Evolutionary conservation across 441 rosid species (phyloP).

Genomic region (Hypseocharis bilobata): DNA sequence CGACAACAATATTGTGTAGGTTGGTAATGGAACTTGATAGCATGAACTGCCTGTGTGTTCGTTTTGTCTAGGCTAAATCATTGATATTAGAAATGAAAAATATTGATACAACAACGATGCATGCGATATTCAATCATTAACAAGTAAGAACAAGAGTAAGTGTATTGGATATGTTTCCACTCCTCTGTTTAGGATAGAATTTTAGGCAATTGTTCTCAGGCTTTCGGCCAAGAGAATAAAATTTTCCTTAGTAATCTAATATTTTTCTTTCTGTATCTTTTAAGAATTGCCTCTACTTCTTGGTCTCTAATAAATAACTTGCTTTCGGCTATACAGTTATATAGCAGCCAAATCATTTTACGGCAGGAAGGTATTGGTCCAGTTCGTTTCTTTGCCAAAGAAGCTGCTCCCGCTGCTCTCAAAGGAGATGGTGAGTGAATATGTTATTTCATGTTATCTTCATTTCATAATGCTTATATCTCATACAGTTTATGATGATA

Average conservation of each 20-base stretch:
- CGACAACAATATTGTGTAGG: not conserved
- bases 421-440: constrained; percentile 80
- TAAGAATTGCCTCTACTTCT: not conserved
- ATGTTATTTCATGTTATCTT: not conserved
- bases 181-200: not conserved
- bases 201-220: not conserved
- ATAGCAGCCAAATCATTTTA: constrained; percentile 36
- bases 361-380: constrained; percentile 46
- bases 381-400: constrained; percentile 63
- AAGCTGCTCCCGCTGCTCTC: constrained; percentile 50
- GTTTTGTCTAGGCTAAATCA: not conserved
- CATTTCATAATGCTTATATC: constrained; percentile 2
- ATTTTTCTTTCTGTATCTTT: not conserved
- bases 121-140: too few relatives aligned
- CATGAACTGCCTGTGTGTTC: not conserved
- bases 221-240: not conserved
- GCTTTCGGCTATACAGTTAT: constrained; percentile 37
- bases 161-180: too few relatives aligned
- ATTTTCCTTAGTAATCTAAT: not conserved
- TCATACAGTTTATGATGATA: not conserved
- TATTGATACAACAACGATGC: too few relatives aligned
- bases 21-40: not conserved
- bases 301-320: not conserved
- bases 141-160: too few relatives aligned
- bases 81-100: too few relatives aligned